Base-by-base conservation (phyloP, 1,139 yeast genomes). In the Yamadazyma siamensis region DNA sequence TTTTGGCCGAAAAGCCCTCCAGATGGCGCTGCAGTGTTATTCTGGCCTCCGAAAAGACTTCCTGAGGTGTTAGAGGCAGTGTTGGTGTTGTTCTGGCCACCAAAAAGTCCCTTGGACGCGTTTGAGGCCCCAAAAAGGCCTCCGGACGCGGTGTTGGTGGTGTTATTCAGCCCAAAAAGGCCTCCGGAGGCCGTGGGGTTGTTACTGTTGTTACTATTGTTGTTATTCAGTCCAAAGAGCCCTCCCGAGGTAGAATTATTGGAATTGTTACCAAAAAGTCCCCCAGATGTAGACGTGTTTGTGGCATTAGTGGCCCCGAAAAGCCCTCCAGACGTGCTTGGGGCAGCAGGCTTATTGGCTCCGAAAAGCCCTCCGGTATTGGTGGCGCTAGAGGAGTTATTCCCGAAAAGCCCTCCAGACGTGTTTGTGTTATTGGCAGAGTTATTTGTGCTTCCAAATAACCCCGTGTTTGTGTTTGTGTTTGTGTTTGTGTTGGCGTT, bases 41-140 rank as follows among this genome's bases (percentile, higher is more conserved):
- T 18, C 20, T 18, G 20, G n/a, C n/a, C n/a, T 26, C 26, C 12
- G 32, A 21, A 9, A 61, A 64, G 34, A 56, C 64, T 28, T 18
- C 36, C 34, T 3, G 28, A 14, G 23, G 23, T 16, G 9, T 17
- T 19, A 10, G 23, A 3, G 17, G 12, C 20, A 15, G 25, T 17
- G 34, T 43, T 44, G 28, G 38, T 21, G 21, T 24, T 30, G 7
- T 7, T 18, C 7, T 18, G 7, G 10, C 20, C 20, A 7, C 20
- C 20, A 10, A 18, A 18, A 18, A 18, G 20, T 8, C 20, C 20
- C 20, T 10, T 10, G 20, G 20, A 8, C 10, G 9, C 20, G 7
- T 7, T 18, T 10, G 9, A 7, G 20, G 20, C 10, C 19, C 37
- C 40, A 24, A 27, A 29, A 9, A 29, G 13, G 6, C 36, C 39